A percentile compares a stretch with the other conserved stretches of the same genome.
Conservation (phyloP, 305 asterid genomes). For the Rubia peregrina region DNA sequence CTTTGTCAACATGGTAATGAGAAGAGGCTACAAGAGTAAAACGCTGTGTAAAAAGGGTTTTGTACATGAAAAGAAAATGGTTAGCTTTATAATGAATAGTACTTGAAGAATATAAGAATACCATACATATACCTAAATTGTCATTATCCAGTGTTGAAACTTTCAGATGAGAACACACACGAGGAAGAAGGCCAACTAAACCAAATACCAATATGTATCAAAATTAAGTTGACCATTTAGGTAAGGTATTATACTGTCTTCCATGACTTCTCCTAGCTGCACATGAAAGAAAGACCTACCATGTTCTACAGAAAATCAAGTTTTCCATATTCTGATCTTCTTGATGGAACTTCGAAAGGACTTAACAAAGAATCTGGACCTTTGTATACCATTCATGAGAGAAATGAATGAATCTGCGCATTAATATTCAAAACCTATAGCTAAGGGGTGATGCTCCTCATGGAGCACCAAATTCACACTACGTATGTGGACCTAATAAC, state of each 20-base stretch:
- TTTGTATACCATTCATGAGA: neutral
- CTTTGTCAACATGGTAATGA: no score
- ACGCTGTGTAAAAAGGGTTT: no score
- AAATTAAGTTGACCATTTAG: neutral
- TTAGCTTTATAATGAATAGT: neutral
- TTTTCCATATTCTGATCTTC: neutral
- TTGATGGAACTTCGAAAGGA: neutral
- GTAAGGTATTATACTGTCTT: neutral
- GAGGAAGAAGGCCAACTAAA: no score
- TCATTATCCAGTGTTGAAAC: neutral
- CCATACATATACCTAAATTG: neutral
- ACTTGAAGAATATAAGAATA: neutral
- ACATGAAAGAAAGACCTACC: neutral
- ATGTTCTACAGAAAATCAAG: neutral
- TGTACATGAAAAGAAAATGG: no score
- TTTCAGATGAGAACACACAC: neutral
- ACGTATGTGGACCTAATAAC: neutral
- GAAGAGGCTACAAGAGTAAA: no score
- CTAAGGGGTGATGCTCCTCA: neutral
- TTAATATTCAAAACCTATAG: slow-evolving; percentile 5
- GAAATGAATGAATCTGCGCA: slow-evolving; percentile 8
- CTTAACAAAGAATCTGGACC: neutral
- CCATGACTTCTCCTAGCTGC: neutral
- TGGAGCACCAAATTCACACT: slow-evolving; percentile 4
- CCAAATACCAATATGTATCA: no score